A percentile compares a stretch with the other conserved stretches of the same genome.
Conservation (phyloP, 768 basidiomycete species). For the Tulasnella sp. region DNA sequence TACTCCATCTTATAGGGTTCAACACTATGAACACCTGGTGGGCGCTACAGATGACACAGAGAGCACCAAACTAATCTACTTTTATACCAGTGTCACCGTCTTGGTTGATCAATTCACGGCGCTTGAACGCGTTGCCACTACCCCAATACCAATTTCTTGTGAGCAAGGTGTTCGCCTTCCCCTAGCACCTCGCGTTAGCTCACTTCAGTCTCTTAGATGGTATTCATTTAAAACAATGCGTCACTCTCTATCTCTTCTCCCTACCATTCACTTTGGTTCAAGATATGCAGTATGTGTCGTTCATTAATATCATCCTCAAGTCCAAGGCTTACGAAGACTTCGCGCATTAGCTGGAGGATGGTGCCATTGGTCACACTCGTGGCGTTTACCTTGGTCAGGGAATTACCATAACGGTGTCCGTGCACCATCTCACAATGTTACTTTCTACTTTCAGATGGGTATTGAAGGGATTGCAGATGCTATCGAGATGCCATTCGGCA, state of each 20-base stretch:
- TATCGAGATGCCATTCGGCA: slow-evolving; percentile 90
- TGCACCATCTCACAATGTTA: too few relatives aligned
- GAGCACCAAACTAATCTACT: background rate
- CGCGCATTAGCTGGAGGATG: slow-evolving; percentile 23
- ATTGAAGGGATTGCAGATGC: slow-evolving; percentile 93
- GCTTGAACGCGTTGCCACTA: slow-evolving; percentile 86
- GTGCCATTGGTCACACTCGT: slow-evolving; percentile 32
- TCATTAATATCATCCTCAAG: too few relatives aligned
- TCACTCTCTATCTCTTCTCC: slow-evolving; percentile 81
- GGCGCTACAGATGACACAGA: slow-evolving; percentile 15
- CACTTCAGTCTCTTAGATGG: slow-evolving; percentile 40
- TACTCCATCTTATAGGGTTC: slow-evolving; percentile 36
- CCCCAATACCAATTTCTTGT: slow-evolving; percentile 73
- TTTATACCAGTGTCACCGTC: slow-evolving; percentile 45
- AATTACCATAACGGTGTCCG: too few relatives aligned
- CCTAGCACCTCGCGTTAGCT: slow-evolving; percentile 9
- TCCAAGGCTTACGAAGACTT: background rate
- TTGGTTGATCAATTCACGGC: slow-evolving; percentile 74
- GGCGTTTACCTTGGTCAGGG: slow-evolving; percentile 56
- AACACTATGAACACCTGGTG: slow-evolving; percentile 68
- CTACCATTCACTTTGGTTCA: slow-evolving; percentile 79
- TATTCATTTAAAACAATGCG: slow-evolving; percentile 90
- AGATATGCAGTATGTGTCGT: slow-evolving; percentile 42
- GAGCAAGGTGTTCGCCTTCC: slow-evolving; percentile 22
- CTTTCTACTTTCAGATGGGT: slow-evolving; percentile 46